Evolutionary conservation across 202 grass and related monocot genomes (phyloP).

Genomic region (Eragrostis tef): DNA sequence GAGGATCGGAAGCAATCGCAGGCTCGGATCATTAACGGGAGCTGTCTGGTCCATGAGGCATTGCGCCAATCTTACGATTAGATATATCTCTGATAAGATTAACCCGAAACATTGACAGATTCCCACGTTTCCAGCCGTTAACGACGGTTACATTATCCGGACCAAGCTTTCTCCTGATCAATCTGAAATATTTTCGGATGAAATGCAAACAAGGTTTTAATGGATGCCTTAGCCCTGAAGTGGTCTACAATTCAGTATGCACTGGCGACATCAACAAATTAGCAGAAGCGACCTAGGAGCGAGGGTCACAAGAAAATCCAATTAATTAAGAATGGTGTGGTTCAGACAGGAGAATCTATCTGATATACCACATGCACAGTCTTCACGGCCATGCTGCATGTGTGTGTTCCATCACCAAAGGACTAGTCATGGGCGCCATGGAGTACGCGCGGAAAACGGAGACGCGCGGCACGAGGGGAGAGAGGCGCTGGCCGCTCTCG

Average conservation of each 20-base stretch:
- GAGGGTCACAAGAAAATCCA: background rate
- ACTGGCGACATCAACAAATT: background rate
- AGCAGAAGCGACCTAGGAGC: background rate
- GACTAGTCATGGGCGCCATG: conserved; percentile 26
- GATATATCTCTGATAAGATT: conserved; percentile 31
- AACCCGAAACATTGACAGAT: background rate
- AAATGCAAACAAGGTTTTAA: background rate
- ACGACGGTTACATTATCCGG: background rate
- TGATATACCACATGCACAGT: background rate
- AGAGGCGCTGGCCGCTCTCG: background rate
- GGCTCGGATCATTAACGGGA: background rate
- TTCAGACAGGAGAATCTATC: conserved; percentile 26
- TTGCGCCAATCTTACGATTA: conserved; percentile 7
- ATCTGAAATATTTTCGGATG: background rate
- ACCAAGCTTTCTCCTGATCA: background rate
- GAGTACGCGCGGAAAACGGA: conserved; percentile 15
- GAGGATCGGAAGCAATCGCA: conserved; percentile 28
- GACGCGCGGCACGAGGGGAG: background rate
- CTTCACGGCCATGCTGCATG: conserved; percentile 13
- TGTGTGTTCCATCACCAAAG: background rate
- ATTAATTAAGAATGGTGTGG: conserved; percentile 4
- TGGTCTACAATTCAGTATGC: background rate
- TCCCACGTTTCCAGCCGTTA: background rate
- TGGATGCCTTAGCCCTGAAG: background rate
- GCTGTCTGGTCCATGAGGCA: conserved; percentile 31